Conservation (phyloP, 2,329 filamentous ascomycete species). For the Stylonectria norvegica region DNA sequence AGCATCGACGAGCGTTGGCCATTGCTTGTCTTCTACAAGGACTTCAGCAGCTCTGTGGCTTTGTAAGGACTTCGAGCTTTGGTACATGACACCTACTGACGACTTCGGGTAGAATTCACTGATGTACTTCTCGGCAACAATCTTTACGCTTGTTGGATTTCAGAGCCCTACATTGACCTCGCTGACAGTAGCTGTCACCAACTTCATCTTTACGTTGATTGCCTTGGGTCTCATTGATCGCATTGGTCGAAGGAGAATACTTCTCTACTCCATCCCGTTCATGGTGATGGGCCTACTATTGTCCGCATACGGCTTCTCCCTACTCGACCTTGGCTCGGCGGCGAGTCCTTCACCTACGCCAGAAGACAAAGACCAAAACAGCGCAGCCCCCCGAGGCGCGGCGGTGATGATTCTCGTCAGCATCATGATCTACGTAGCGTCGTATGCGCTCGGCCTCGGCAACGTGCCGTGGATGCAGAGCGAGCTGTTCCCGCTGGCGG, state of each 20-base stretch:
- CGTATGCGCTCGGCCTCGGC: slow-evolving; percentile 83
- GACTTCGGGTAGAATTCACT: slow-evolving; percentile 63
- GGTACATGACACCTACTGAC: slow-evolving; percentile 3
- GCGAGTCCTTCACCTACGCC: slow-evolving; percentile 12
- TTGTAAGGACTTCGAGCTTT: too few relatives aligned
- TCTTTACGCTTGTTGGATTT: slow-evolving; percentile 76
- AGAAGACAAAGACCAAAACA: slow-evolving; percentile 22
- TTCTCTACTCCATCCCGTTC: slow-evolving; percentile 78
- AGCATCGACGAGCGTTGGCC: slow-evolving; percentile 69
- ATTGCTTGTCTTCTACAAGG: slow-evolving; percentile 87
- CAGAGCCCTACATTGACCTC: slow-evolving; percentile 75
- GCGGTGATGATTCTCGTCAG: slow-evolving; percentile 64
- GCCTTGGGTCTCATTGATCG: slow-evolving; percentile 76
- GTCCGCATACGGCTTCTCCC: slow-evolving; percentile 70
- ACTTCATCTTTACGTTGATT: slow-evolving; percentile 74
- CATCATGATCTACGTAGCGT: slow-evolving; percentile 79
- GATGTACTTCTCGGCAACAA: slow-evolving; percentile 88
- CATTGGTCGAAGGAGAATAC: slow-evolving; percentile 73
- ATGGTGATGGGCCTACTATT: slow-evolving; percentile 73
- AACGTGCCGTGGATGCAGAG: slow-evolving; percentile 97
- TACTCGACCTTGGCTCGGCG: slow-evolving; percentile 47
- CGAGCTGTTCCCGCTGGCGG: slow-evolving; percentile 78
- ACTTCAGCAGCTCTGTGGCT: slow-evolving; percentile 83
- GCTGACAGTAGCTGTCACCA: slow-evolving; percentile 76
- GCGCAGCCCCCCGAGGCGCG: too few relatives aligned